Evolutionary conservation across 1,139 yeast species (phyloP).

Genomic region (Yarrowia galli): DNA sequence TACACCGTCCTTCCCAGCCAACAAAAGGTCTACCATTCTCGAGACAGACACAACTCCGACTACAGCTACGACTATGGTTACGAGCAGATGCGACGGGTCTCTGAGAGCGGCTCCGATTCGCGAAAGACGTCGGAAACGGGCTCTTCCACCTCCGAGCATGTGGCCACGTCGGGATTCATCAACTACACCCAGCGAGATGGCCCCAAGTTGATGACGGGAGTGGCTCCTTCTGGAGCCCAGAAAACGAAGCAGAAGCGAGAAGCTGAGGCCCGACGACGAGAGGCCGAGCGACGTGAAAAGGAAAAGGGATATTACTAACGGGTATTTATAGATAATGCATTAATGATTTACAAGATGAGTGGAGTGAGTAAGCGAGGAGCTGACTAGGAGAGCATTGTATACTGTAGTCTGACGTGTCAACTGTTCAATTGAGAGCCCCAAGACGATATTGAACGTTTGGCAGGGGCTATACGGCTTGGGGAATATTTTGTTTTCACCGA

Average conservation of each 20-base stretch:
- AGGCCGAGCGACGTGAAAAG: constrained; percentile 11
- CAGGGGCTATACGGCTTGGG: too few relatives aligned
- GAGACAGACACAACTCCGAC: constrained; percentile 28
- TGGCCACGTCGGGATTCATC: constrained; percentile 32
- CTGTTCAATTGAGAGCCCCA: too few relatives aligned
- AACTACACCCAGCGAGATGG: constrained; percentile 39
- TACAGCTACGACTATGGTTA: constrained; percentile 15
- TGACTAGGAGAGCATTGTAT: too few relatives aligned
- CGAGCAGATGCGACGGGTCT: background rate
- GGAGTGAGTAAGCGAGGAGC: too few relatives aligned
- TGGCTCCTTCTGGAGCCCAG: constrained; percentile 39
- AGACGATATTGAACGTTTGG: too few relatives aligned
- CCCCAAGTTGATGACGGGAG: constrained; percentile 39
- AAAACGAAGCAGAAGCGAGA: constrained; percentile 39
- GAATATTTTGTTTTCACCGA: too few relatives aligned
- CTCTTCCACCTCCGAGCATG: background rate
- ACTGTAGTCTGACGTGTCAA: too few relatives aligned
- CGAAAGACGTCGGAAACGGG: constrained; percentile 15
- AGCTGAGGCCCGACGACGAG: constrained; percentile 22
- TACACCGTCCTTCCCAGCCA: constrained; percentile 7
- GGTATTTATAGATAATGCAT: constrained; percentile 34
- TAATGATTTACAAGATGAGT: background rate
- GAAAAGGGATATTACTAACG: constrained; percentile 36
- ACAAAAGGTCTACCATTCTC: background rate
- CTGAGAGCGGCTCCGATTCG: background rate